Evolutionary conservation across 2,329 filamentous ascomycete genomes (phyloP).

Genomic region (Sporothrix luriei): DNA sequence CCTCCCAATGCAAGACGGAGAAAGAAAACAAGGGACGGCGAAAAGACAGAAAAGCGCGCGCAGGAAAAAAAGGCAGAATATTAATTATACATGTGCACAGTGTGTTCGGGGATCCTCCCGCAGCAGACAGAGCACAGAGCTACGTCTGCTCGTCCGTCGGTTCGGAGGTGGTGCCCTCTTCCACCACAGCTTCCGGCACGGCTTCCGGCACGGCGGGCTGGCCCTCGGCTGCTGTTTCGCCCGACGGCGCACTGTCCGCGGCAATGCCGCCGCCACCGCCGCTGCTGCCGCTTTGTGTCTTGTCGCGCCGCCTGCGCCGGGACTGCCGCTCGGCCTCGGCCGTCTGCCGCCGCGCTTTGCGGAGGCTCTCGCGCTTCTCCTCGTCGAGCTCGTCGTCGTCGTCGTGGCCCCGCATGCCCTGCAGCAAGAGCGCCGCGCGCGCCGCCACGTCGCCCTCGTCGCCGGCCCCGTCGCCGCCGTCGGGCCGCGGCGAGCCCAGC

Average conservation of each 20-base stretch:
- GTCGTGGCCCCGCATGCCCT: constrained; percentile 72
- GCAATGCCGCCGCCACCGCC: constrained; percentile 52
- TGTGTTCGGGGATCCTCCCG: background rate
- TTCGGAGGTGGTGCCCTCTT: background rate
- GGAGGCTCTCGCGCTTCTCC: constrained; percentile 61
- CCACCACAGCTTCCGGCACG: constrained; percentile 6
- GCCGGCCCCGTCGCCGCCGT: constrained; percentile 74
- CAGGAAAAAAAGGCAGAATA: constrained; percentile 12
- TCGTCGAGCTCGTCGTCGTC: constrained; percentile 61
- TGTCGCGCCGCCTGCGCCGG: constrained; percentile 67
- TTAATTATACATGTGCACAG: constrained; percentile 23
- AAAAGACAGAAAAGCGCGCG: background rate
- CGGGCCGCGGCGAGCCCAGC: constrained; percentile 47
- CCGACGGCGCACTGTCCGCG: background rate
- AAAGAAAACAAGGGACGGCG: too few species aligned
- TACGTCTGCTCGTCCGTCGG: background rate
- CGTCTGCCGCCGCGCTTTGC: constrained; percentile 66
- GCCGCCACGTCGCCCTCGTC: constrained; percentile 77
- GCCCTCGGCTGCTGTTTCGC: background rate
- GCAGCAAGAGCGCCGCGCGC: constrained; percentile 78
- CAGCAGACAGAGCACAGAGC: too few species aligned
- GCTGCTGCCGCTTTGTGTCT: constrained; percentile 49
- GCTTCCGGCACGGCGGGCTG: background rate
- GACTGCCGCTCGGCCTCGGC: constrained; percentile 76
- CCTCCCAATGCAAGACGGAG: background rate